These are phyloP conservation scores for Picea sitchensis DNA, from an alignment of 75 land plant genomes.

Conservation along the genomic window DNA sequence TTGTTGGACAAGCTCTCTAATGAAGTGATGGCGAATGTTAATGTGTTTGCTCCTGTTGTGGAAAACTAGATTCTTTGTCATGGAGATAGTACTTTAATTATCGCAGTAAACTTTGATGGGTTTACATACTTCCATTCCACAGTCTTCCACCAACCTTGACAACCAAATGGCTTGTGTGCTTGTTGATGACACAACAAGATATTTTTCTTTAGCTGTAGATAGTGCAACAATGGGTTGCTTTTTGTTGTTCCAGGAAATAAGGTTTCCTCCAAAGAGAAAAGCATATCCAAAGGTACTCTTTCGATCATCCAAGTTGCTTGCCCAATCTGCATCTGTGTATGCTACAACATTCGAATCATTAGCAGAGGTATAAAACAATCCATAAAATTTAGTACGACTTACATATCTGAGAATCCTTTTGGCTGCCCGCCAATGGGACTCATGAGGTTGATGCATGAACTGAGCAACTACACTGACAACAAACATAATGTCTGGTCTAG, in stretches of 20 bases:
- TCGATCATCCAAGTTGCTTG: slow-evolving; percentile 3
- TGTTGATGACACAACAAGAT: too few species aligned
- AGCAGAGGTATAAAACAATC: not conserved
- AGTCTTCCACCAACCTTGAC: too few species aligned
- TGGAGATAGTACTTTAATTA: too few species aligned
- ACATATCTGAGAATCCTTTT: slow-evolving; percentile 17
- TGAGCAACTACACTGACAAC: not conserved
- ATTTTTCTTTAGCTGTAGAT: not conserved
- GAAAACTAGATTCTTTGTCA: too few species aligned
- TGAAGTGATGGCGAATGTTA: too few species aligned
- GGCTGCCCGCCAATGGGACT: slow-evolving; percentile 14
- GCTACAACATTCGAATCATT: not conserved
- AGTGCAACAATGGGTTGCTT: slow-evolving; percentile 7
- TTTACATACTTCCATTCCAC: too few species aligned
- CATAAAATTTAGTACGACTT: not conserved
- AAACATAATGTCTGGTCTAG: slow-evolving; percentile 21
- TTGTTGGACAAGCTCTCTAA: too few species aligned
- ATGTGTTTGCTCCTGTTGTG: too few species aligned
- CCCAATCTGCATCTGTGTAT: slow-evolving; percentile 14
- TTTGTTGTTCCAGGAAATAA: slow-evolving; percentile 8
- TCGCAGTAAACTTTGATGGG: too few species aligned
- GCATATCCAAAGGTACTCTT: slow-evolving; percentile 9
- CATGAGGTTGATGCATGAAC: slow-evolving; percentile 3
- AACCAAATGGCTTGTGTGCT: not conserved
- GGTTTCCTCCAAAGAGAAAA: slow-evolving; percentile 9